Evolutionary conservation across 352 stramenopile species (phyloP), one percentile per base, ranked within the genome.

Genomic region (Phytopythium delawarense): DNA sequence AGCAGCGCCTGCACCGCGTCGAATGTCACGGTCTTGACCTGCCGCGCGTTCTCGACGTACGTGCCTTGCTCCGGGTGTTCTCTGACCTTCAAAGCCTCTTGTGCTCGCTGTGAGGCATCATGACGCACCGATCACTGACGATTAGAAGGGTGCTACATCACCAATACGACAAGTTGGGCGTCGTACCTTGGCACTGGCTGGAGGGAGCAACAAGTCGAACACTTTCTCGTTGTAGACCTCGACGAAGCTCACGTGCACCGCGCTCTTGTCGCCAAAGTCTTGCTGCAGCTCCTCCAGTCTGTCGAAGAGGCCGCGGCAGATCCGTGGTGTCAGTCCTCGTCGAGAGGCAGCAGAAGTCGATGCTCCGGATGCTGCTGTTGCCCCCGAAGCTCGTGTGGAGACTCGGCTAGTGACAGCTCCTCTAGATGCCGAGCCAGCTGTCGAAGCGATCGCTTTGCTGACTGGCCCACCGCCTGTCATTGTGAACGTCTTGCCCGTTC

Each of bases 181-280:
- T 28, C 25, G 40, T 55, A 65, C 72, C 63, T 83, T 83, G 28
- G 44, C 37, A 12, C 32, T 53, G 25, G 62, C 25, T 25, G 72
- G 63, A 21, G 64, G 65, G 4, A 45, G 25, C 23, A 94, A 66
- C 12, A 94, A 49, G 44, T 92, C 83, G 44, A 88, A 92, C 9
- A 91, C 81, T 50, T 60, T 81, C 40, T 94, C 83, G 21, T 92
- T 77, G 59, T 89, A 91, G 25, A 94, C 86, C 61, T 92, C 85
- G n/a, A 92, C 74, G 60, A 88, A 94, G 61, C 81, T 92, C 52
- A 94, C 72, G 54, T 88, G 69, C 4, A 91, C 62, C 28, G 69
- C 59, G 53, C 64, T 73, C 20, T 67, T 61, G n/a, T 44, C 49
- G 3, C 50, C 50, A 4, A 53, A 57, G 1, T 40, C 54, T 35